These are phyloP conservation scores for Platismatia glauca DNA, from an alignment of 495 filamentous ascomycete species.

Conservation along the genomic window DNA sequence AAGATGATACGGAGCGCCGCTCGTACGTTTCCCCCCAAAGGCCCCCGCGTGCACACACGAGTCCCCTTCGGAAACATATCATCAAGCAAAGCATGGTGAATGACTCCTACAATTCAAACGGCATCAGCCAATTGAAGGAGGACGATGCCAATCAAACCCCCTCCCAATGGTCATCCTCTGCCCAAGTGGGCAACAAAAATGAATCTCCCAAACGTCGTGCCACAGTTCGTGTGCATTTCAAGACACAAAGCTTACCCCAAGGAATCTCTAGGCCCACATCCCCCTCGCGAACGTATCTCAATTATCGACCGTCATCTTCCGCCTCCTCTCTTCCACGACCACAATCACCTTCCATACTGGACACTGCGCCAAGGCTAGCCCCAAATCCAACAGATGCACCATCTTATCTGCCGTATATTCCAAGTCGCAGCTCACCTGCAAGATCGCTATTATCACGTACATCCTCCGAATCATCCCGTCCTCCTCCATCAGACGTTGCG, in stretches of 20 bases:
- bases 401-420: slow-evolving; percentile 46
- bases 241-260: slow-evolving; percentile 21
- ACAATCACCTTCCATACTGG: slow-evolving; percentile 47
- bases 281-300: slow-evolving; percentile 18
- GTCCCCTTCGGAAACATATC: slow-evolving; percentile 15
- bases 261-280: slow-evolving; percentile 21
- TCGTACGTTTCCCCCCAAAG: slow-evolving; percentile 35
- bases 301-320: slow-evolving; percentile 18
- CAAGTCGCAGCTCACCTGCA: slow-evolving; percentile 47
- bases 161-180: slow-evolving; percentile 21
- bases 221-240: slow-evolving; percentile 17
- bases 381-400: slow-evolving; percentile 44
- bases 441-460: slow-evolving; percentile 60
- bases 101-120: slow-evolving; percentile 19
- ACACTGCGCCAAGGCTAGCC: slow-evolving; percentile 46
- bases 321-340: slow-evolving; percentile 30
- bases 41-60: slow-evolving; percentile 9
- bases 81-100: slow-evolving; percentile 9
- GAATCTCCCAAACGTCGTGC: slow-evolving; percentile 20
- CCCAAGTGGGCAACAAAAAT: slow-evolving; percentile 20
- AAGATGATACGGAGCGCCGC: slow-evolving; percentile 38
- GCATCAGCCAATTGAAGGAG: slow-evolving; percentile 9
- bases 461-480: slow-evolving; percentile 55
- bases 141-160: slow-evolving; percentile 20
- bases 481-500: slow-evolving; percentile 55